These are phyloP conservation scores for Globisporangium radiosum DNA, from an alignment of 352 stramenopile species.

Conservation along the genomic window DNA sequence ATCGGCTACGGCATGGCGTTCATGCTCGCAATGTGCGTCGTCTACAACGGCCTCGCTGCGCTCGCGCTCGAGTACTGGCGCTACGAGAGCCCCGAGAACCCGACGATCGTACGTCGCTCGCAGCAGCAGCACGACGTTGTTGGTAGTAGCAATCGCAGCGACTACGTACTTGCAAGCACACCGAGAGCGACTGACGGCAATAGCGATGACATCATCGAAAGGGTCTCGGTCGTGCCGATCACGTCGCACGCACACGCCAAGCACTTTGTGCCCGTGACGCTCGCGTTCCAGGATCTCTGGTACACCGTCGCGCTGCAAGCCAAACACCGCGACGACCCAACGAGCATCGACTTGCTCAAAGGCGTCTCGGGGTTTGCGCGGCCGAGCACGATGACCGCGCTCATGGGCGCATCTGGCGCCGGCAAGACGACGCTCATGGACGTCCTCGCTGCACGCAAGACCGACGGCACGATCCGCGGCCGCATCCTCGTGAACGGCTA, in stretches of 20 bases:
- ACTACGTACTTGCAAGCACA: too few species aligned
- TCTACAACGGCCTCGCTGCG: conserved; percentile 12
- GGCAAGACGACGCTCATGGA: conserved; percentile 95
- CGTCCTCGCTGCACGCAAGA: conserved; percentile 65
- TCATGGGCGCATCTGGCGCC: conserved; percentile 72
- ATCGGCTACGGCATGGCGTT: conserved; percentile 16
- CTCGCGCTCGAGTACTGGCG: conserved; percentile 18
- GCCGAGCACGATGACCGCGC: conserved; percentile 56
- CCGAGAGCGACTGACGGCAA: not conserved
- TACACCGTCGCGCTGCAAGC: conserved; percentile 16
- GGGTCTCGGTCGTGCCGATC: not conserved
- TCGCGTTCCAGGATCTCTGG: conserved; percentile 20
- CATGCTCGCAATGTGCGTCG: conserved; percentile 14
- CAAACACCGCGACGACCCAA: conserved; percentile 7
- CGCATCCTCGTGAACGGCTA: conserved; percentile 28
- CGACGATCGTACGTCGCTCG: not conserved
- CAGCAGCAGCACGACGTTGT: too few species aligned
- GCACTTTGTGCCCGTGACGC: conserved; percentile 15
- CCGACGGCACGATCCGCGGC: conserved; percentile 43
- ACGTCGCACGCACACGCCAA: not conserved
- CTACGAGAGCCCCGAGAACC: conserved; percentile 15
- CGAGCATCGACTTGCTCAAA: conserved; percentile 49
- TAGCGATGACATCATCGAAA: too few species aligned
- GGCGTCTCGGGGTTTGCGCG: conserved; percentile 48
- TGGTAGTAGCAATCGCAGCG: too few species aligned